A percentile compares a stretch with the other conserved stretches of the same genome.
Evolutionary conservation across 1,139 yeast species (phyloP).

Genomic region (Lodderomyces margitis): DNA sequence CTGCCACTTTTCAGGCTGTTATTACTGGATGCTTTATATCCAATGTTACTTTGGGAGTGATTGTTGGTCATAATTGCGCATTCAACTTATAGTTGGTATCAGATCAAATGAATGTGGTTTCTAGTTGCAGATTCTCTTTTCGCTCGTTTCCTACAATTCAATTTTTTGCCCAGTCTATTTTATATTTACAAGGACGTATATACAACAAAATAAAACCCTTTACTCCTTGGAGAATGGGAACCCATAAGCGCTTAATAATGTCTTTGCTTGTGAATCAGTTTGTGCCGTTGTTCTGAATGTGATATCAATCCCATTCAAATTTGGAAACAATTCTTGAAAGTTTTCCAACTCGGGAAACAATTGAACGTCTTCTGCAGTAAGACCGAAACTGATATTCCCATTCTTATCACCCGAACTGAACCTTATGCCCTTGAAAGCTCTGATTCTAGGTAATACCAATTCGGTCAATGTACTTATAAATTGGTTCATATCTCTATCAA

Average conservation of each 20-base stretch:
- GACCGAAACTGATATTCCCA: slow-evolving; percentile 86
- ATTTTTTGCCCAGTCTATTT: no score
- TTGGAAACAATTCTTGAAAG: slow-evolving; percentile 88
- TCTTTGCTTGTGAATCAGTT: slow-evolving; percentile 89
- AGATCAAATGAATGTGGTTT: no score
- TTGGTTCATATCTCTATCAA: slow-evolving; percentile 83
- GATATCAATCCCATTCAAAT: slow-evolving; percentile 80
- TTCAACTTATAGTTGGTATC: no score
- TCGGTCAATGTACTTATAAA: slow-evolving; percentile 85
- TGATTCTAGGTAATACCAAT: slow-evolving; percentile 87
- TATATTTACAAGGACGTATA: slow-evolving; percentile 5
- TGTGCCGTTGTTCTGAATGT: slow-evolving; percentile 88
- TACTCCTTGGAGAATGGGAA: slow-evolving; percentile 55
- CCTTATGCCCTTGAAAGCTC: slow-evolving; percentile 80
- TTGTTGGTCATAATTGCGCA: not conserved
- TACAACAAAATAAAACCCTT: not conserved
- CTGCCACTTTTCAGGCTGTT: not conserved
- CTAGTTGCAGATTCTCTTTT: not conserved
- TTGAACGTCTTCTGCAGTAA: slow-evolving; percentile 72
- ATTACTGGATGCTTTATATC: no score
- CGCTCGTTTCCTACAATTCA: no score
- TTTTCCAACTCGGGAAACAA: slow-evolving; percentile 92
- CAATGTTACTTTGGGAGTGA: not conserved
- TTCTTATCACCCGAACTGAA: slow-evolving; percentile 76
- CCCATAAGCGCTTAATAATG: slow-evolving; percentile 78